phyloP scores from a whole-genome alignment of 2,329 filamentous ascomycete genomes.

The Ophiostoma quercus region DNA sequence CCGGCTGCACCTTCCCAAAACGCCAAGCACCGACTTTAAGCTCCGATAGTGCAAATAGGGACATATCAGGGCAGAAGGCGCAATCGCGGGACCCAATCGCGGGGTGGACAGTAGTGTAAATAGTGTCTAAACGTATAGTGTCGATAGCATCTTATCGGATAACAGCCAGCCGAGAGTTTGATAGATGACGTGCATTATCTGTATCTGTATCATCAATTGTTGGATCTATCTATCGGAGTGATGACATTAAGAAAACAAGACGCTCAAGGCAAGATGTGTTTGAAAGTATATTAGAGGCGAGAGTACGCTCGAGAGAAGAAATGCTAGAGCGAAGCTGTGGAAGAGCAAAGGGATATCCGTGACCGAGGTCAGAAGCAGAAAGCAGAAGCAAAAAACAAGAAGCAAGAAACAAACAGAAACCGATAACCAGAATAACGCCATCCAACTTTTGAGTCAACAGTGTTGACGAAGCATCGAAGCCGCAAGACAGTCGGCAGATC shows the following conservation, averaged over 20 bases:
- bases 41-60: neutral
- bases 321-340: neutral
- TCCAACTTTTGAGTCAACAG: neutral
- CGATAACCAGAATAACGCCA: slow-evolving; percentile 11
- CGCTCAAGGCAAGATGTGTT: neutral
- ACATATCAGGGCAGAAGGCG: neutral
- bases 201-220: neutral
- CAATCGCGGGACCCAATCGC: neutral
- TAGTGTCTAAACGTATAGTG: neutral
- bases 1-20: slow-evolving; percentile 11
- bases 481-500: too few species aligned
- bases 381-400: neutral
- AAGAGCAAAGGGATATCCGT: slow-evolving; percentile 9
- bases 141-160: neutral
- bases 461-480: too few species aligned
- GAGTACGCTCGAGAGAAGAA: neutral
- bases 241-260: neutral
- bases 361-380: slow-evolving; percentile 6
- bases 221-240: neutral
- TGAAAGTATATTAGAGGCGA: neutral
- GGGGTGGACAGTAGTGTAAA: neutral
- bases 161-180: neutral
- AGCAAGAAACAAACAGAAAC: neutral
- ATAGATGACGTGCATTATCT: neutral
- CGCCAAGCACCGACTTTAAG: neutral